A percentile compares a stretch with the other conserved stretches of the same genome.
phyloP scores from a whole-genome alignment of 345 rosid genomes.

The Corchorus capsularis region DNA sequence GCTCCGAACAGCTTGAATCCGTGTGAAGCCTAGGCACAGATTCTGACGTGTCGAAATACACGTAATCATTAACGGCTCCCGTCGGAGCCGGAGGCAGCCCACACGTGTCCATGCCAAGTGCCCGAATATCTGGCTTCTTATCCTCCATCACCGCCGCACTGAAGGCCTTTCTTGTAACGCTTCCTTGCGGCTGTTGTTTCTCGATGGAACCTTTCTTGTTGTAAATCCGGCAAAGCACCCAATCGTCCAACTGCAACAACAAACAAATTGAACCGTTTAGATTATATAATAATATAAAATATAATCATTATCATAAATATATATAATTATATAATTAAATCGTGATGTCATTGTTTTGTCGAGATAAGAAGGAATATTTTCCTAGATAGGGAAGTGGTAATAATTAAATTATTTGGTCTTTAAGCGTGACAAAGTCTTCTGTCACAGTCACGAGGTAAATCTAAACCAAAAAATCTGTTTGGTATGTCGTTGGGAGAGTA shows the following conservation, averaged over 20 bases:
- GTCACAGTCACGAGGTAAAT: not conserved
- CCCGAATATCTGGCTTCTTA: slow-evolving; percentile 42
- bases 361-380: slow-evolving; percentile 34
- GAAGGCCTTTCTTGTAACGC: not conserved
- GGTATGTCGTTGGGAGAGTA: not conserved
- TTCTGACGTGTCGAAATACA: slow-evolving; percentile 70
- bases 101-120: slow-evolving; percentile 11
- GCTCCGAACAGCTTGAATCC: slow-evolving; percentile 85
- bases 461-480: not conserved
- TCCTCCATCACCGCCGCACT: slow-evolving; percentile 30
- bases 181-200: slow-evolving; percentile 37
- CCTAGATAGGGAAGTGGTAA: not conserved
- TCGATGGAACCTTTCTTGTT: slow-evolving; percentile 84
- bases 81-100: slow-evolving; percentile 27
- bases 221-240: slow-evolving; percentile 96
- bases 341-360: not conserved
- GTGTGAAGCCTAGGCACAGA: slow-evolving; percentile 80
- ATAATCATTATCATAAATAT: too few relatives aligned
- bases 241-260: slow-evolving; percentile 79
- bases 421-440: not conserved
- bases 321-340: not conserved
- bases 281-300: not conserved
- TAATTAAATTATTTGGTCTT: slow-evolving; percentile 1
- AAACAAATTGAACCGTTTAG: not conserved
- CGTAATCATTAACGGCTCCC: slow-evolving; percentile 32